phyloP scores from a whole-genome alignment of 805 yeast genomes.

The Saturnispora quitensis region DNA sequence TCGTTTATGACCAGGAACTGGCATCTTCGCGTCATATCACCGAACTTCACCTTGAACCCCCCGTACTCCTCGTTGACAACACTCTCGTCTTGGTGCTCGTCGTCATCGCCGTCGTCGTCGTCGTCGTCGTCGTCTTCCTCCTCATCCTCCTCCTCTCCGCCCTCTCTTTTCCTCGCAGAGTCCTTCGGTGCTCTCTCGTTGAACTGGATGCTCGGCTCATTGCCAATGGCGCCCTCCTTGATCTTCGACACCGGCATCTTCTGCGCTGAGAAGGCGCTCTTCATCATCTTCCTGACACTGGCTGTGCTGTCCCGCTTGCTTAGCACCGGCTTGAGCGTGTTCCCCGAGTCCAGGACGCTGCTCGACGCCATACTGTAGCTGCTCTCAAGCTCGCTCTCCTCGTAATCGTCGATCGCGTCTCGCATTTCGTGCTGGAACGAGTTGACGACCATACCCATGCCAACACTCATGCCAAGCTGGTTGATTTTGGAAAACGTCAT shows the following conservation, averaged over 20 bases:
- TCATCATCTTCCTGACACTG: conserved; percentile 16
- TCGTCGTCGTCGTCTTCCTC: neutral
- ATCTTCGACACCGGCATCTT: conserved; percentile 62
- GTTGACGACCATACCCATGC: conserved; percentile 11
- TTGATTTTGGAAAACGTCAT: conserved; percentile 7
- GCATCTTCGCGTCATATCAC: conserved; percentile 11
- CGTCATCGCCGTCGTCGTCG: neutral
- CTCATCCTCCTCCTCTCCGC: neutral
- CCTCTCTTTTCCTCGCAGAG: neutral
- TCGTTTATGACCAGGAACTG: conserved; percentile 87
- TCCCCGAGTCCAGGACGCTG: neutral
- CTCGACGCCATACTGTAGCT: neutral
- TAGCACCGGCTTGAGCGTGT: neutral
- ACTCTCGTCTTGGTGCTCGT: neutral
- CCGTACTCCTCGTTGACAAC: conserved; percentile 1
- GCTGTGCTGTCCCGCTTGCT: neutral
- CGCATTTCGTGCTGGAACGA: conserved; percentile 7
- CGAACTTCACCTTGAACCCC: conserved; percentile 6
- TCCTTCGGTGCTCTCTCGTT: neutral
- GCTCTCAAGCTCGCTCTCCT: conserved; percentile 3
- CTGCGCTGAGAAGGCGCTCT: conserved; percentile 44
- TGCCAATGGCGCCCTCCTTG: conserved; percentile 59
- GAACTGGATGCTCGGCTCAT: conserved; percentile 54
- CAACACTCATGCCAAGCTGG: conserved; percentile 11
- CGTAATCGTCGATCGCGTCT: conserved; percentile 1